phyloP scores from a whole-genome alignment of 2,329 filamentous ascomycete genomes.

The Emmonsiellopsis sp. region DNA sequence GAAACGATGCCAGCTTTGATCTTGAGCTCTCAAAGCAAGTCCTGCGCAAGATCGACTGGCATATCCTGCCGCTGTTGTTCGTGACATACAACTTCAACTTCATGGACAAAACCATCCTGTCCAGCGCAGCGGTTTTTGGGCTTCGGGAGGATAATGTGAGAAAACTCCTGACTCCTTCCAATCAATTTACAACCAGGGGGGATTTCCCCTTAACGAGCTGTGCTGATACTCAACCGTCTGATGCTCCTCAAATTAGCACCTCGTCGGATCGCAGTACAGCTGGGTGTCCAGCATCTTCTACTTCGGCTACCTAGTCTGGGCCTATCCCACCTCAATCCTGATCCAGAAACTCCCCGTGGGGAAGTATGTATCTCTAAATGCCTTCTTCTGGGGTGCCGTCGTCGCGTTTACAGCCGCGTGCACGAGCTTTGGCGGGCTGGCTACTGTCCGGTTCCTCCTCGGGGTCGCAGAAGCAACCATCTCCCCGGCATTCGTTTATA shows the following conservation, averaged over 20 bases:
- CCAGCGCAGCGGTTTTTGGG: conserved; percentile 49
- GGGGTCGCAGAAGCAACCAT: conserved; percentile 49
- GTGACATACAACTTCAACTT: conserved; percentile 52
- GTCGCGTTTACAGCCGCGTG: conserved; percentile 41
- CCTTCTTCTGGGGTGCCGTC: conserved; percentile 41
- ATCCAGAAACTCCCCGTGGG: conserved; percentile 42
- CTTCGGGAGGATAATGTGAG: conserved; percentile 25
- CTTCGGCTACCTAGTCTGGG: conserved; percentile 41
- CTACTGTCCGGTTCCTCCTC: conserved; percentile 45
- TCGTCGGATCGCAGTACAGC: conserved; percentile 42
- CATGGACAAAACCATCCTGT: conserved; percentile 53
- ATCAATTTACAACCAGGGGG: no score
- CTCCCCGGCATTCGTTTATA: conserved; percentile 47
- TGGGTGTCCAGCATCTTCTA: conserved; percentile 46
- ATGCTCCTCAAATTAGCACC: conserved; percentile 31
- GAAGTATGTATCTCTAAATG: conserved; percentile 39
- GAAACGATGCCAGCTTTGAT: not conserved
- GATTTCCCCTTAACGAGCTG: not conserved
- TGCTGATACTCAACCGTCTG: not conserved
- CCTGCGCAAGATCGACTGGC: conserved; percentile 48
- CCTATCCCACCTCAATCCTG: conserved; percentile 30
- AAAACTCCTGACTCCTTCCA: not conserved
- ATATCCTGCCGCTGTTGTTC: conserved; percentile 49
- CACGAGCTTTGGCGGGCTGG: conserved; percentile 41
- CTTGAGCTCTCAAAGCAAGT: conserved; percentile 20